Conservation (phyloP, 75 land plant species). For the Cunninghamia lanceolata region DNA sequence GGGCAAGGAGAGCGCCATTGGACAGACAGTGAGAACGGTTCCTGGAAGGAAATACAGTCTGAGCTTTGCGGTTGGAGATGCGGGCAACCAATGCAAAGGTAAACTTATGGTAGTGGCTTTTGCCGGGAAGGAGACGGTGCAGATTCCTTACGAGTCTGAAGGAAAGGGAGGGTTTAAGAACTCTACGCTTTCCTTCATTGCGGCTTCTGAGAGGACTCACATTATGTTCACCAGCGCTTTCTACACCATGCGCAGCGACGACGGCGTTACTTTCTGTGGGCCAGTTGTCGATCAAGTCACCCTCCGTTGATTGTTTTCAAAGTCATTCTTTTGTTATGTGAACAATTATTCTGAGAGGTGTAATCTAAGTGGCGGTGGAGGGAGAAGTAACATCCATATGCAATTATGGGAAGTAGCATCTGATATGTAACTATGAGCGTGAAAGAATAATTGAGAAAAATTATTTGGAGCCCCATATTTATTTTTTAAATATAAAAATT, state of each 20-base stretch:
- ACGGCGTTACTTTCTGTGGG: slow-evolving; percentile 43
- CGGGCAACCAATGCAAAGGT: slow-evolving; percentile 33
- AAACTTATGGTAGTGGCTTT: slow-evolving; percentile 11
- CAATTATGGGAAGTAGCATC: too few relatives aligned
- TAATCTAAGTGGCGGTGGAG: too few relatives aligned
- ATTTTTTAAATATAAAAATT: too few relatives aligned
- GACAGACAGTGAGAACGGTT: slow-evolving; percentile 26
- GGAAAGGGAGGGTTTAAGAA: slow-evolving; percentile 43
- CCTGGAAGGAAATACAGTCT: slow-evolving; percentile 32
- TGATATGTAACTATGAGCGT: too few relatives aligned
- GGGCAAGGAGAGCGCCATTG: slow-evolving; percentile 29
- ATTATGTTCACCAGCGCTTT: slow-evolving; percentile 38
- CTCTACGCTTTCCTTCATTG: slow-evolving; percentile 33
- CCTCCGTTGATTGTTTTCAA: background rate
- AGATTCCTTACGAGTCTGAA: background rate
- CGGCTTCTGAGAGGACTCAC: slow-evolving; percentile 18
- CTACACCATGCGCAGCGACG: slow-evolving; percentile 34
- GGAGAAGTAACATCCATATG: too few relatives aligned
- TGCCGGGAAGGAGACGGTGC: slow-evolving; percentile 17
- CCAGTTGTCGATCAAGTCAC: slow-evolving; percentile 41
- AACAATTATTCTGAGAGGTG: too few relatives aligned
- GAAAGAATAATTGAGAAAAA: too few relatives aligned
- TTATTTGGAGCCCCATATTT: too few relatives aligned
- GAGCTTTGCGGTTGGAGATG: slow-evolving; percentile 36
- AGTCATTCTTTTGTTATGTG: too few relatives aligned